Percentiles rank a stretch among this genome's conserved stretches.
phyloP scores from a whole-genome alignment of 2,329 filamentous ascomycete species.

The Paraphoma sp. region DNA sequence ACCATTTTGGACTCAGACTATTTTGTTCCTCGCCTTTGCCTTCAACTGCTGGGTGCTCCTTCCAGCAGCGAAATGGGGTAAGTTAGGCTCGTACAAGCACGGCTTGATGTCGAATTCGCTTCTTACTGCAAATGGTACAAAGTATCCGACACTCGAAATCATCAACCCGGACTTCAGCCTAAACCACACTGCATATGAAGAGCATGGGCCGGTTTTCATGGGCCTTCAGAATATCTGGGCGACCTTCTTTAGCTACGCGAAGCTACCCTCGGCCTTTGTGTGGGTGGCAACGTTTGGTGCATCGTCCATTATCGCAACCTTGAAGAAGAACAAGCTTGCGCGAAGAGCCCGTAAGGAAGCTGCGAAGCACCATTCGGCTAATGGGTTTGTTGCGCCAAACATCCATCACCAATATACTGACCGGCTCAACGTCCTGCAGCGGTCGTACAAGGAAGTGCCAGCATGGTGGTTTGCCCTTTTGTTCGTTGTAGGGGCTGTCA shows the following conservation, averaged over 20 bases:
- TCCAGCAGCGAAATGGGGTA: slow-evolving; percentile 65
- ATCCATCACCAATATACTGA: slow-evolving; percentile 65
- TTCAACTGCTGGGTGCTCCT: slow-evolving; percentile 65
- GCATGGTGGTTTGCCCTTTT: slow-evolving; percentile 64
- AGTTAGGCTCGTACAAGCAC: slow-evolving; percentile 59
- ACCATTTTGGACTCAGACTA: slow-evolving; percentile 66
- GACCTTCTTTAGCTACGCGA: slow-evolving; percentile 68
- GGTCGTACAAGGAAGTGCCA: slow-evolving; percentile 65
- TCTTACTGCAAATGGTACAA: slow-evolving; percentile 57
- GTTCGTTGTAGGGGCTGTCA: slow-evolving; percentile 58
- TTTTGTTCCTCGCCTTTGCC: slow-evolving; percentile 62
- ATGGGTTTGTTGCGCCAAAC: slow-evolving; percentile 7
- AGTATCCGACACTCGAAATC: slow-evolving; percentile 53
- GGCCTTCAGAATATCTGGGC: slow-evolving; percentile 65
- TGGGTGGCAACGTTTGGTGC: slow-evolving; percentile 66
- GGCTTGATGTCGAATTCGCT: slow-evolving; percentile 66
- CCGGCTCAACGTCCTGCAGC: slow-evolving; percentile 65
- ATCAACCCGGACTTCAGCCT: slow-evolving; percentile 55
- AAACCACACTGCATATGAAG: slow-evolving; percentile 56
- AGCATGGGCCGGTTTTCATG: slow-evolving; percentile 63
- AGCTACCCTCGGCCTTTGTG: slow-evolving; percentile 63
- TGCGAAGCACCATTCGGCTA: slow-evolving; percentile 37
- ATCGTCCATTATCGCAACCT: slow-evolving; percentile 54
- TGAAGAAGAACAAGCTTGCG: slow-evolving; percentile 45
- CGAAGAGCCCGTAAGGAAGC: slow-evolving; percentile 33